Evolutionary conservation across 2,329 filamentous ascomycete species (phyloP).

Genomic region (Paracoccidioides brasiliensis): DNA sequence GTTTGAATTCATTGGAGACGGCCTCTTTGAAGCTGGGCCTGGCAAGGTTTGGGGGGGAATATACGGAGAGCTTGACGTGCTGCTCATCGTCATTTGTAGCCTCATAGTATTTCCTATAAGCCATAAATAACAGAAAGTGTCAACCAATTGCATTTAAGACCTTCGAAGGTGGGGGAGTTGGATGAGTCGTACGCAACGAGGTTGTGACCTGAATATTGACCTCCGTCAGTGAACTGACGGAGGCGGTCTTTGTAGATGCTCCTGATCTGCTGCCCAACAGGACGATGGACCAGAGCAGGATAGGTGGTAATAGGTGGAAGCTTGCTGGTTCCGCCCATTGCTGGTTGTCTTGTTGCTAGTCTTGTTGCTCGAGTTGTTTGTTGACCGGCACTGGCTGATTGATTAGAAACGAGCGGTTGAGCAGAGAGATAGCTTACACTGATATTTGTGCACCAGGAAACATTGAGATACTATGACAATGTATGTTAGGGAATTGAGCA

Average conservation of each 20-base stretch:
- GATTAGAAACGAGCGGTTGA: background rate
- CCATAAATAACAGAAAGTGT: constrained; percentile 1
- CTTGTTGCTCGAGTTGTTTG: background rate
- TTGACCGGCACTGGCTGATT: background rate
- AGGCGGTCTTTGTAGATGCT: constrained; percentile 78
- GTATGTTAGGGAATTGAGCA: background rate
- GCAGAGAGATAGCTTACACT: background rate
- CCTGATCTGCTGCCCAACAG: constrained; percentile 65
- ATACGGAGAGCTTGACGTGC: constrained; percentile 73
- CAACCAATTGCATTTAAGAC: constrained; percentile 4
- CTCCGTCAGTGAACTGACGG: constrained; percentile 61
- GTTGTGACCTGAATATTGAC: constrained; percentile 66
- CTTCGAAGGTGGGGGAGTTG: constrained; percentile 2
- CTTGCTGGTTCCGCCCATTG: constrained; percentile 28
- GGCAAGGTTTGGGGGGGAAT: constrained; percentile 64
- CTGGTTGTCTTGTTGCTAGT: background rate
- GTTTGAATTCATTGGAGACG: constrained; percentile 58
- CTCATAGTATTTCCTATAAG: constrained; percentile 56
- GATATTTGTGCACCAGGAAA: background rate
- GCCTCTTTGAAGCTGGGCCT: constrained; percentile 83
- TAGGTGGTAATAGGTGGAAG: constrained; percentile 29
- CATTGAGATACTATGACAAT: background rate
- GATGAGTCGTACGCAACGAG: constrained; percentile 49
- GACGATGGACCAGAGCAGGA: constrained; percentile 38
- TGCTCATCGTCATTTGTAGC: constrained; percentile 53